A percentile compares a stretch with the other conserved stretches of the same genome.
These are phyloP conservation scores for Waltergamsia citrina DNA, from an alignment of 2,329 filamentous ascomycete genomes.

Conservation along the genomic window DNA sequence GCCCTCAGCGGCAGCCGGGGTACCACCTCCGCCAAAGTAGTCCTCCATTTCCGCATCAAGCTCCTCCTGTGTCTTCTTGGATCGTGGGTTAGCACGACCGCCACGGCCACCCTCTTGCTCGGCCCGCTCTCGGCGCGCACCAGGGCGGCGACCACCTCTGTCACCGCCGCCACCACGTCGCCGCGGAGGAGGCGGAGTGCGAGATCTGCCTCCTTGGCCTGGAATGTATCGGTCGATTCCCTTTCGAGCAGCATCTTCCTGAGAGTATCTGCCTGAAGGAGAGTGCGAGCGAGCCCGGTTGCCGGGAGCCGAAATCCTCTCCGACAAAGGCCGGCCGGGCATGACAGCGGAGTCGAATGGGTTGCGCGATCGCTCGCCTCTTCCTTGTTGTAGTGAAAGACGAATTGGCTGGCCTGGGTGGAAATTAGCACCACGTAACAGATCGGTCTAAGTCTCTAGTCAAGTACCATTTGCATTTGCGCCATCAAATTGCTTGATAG, in stretches of 20 bases:
- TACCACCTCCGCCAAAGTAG: conserved; percentile 56
- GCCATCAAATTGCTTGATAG: conserved; percentile 74
- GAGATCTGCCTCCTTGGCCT: conserved; percentile 39
- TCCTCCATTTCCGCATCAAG: conserved; percentile 96
- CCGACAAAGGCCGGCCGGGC: conserved; percentile 47
- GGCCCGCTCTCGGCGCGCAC: conserved; percentile 32
- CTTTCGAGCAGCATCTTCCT: conserved; percentile 51
- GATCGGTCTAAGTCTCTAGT: too few species aligned
- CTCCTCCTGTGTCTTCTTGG: conserved; percentile 83
- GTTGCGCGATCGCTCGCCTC: conserved; percentile 38
- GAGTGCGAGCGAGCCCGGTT: conserved; percentile 56
- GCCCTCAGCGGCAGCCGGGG: conserved; percentile 17
- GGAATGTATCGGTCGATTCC: conserved; percentile 76
- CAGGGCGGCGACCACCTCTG: conserved; percentile 40
- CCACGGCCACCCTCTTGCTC: conserved; percentile 25
- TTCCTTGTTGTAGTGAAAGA: conserved; percentile 52
- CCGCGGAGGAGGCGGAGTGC: conserved; percentile 49
- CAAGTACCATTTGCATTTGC: conserved; percentile 77
- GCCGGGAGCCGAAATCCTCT: conserved; percentile 46
- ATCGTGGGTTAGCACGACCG: conserved; percentile 40
- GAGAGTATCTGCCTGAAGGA: conserved; percentile 31
- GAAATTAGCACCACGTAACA: neutral
- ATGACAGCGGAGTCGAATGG: conserved; percentile 46
- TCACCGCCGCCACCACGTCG: conserved; percentile 23
- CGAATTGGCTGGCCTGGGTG: conserved; percentile 66